Percentiles rank a stretch among this genome's conserved stretches.
Conservation (phyloP, 2,329 filamentous ascomycete species). For the Grosmannia huntii region DNA sequence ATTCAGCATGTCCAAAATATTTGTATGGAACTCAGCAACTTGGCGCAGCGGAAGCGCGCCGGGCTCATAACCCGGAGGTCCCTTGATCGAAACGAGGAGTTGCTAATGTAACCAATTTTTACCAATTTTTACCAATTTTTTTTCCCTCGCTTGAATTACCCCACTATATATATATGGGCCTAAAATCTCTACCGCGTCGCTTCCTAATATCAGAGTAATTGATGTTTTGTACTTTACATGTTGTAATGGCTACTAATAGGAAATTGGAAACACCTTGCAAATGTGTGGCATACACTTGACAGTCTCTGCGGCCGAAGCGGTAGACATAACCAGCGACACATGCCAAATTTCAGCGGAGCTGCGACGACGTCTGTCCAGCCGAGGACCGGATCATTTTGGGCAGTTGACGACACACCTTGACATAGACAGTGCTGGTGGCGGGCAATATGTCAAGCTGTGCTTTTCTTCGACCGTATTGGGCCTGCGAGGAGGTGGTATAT, state of each 20-base stretch:
- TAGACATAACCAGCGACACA: constrained; percentile 13
- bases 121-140: not conserved
- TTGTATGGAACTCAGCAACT: constrained; percentile 1
- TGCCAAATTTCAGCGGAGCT: constrained; percentile 22
- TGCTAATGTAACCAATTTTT: constrained; percentile 3
- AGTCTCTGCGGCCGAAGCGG: constrained; percentile 24
- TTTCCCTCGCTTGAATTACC: not conserved
- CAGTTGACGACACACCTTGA: constrained; percentile 17
- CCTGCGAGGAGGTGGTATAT: constrained; percentile 62
- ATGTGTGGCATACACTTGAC: constrained; percentile 52
- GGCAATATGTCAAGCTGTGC: constrained; percentile 31
- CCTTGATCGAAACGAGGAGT: constrained; percentile 11
- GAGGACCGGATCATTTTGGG: constrained; percentile 48
- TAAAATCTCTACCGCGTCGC: not conserved
- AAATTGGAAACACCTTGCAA: not conserved
- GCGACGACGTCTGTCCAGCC: constrained; percentile 34
- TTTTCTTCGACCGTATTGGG: constrained; percentile 83
- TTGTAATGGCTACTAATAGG: not conserved
- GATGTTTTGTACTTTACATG: not conserved
- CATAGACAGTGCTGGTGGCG: constrained; percentile 12
- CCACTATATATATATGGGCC: not conserved
- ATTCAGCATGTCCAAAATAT: not conserved
- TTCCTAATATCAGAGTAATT: no score
- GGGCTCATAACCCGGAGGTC: constrained; percentile 11
- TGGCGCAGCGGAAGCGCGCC: constrained; percentile 11